phyloP scores from a whole-genome alignment of 805 yeast genomes.

The Wickerhamomyces hampshirensis region DNA sequence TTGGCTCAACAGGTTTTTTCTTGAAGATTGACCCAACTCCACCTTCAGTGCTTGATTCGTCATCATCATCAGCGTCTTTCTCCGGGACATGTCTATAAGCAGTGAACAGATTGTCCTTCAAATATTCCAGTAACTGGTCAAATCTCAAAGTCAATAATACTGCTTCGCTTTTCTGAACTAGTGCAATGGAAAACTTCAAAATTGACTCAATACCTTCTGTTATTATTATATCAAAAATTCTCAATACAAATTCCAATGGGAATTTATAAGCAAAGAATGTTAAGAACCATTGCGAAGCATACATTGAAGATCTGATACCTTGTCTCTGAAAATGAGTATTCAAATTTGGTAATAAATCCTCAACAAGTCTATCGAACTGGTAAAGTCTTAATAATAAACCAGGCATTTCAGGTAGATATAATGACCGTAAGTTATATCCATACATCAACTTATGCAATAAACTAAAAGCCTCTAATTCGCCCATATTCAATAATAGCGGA shows the following conservation, averaged over 20 bases:
- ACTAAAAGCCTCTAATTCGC: slow-evolving; percentile 81
- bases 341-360: slow-evolving; percentile 67
- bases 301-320: slow-evolving; percentile 90
- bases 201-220: slow-evolving; percentile 90
- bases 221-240: slow-evolving; percentile 83
- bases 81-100: slow-evolving; percentile 41
- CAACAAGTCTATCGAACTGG: slow-evolving; percentile 86
- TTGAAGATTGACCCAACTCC: slow-evolving; percentile 9
- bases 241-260: slow-evolving; percentile 80
- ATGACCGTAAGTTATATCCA: slow-evolving; percentile 69
- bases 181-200: slow-evolving; percentile 75
- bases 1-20: slow-evolving; percentile 8
- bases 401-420: slow-evolving; percentile 88
- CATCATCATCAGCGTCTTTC: slow-evolving; percentile 27
- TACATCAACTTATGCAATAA: slow-evolving; percentile 79
- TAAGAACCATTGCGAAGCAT: slow-evolving; percentile 96
- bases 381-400: slow-evolving; percentile 82
- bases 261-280: slow-evolving; percentile 94
- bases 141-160: slow-evolving; percentile 58
- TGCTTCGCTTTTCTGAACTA: slow-evolving; percentile 65
- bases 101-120: slow-evolving; percentile 77
- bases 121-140: slow-evolving; percentile 69
- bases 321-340: slow-evolving; percentile 75
- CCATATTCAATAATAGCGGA: slow-evolving; percentile 77
- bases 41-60: slow-evolving; percentile 17